A percentile compares a stretch with the other conserved stretches of the same genome.
These are phyloP conservation scores for Fusarium musae DNA, from an alignment of 2,329 filamentous ascomycete species.

Conservation along the genomic window DNA sequence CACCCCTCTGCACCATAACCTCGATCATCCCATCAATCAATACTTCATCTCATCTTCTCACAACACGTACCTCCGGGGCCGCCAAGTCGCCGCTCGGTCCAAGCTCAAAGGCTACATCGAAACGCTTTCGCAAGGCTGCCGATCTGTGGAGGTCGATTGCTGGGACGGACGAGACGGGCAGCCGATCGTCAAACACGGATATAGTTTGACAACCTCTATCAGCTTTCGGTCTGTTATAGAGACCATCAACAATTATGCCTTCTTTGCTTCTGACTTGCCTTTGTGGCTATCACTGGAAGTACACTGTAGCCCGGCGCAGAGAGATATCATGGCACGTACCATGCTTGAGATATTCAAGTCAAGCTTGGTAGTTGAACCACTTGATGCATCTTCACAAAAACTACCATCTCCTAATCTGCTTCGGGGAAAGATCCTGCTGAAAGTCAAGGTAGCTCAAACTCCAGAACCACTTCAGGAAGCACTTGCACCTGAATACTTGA, in stretches of 20 bases:
- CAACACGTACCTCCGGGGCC: conserved; percentile 25
- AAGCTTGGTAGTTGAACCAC: neutral
- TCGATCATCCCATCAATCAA: conserved; percentile 17
- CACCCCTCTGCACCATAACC: accelerated
- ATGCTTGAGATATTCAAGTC: conserved; percentile 16
- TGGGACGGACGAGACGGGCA: conserved; percentile 27
- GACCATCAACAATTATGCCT: neutral
- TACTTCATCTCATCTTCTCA: conserved; percentile 31
- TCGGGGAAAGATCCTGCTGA: conserved; percentile 9
- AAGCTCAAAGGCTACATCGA: conserved; percentile 15
- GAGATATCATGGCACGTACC: conserved; percentile 4
- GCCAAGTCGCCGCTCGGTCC: conserved; percentile 16
- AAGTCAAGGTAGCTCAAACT: neutral
- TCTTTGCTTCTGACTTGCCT: conserved; percentile 14
- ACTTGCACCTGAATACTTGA: neutral
- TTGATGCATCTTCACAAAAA: accelerated
- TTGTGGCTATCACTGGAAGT: conserved; percentile 23
- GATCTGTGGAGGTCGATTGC: conserved; percentile 22
- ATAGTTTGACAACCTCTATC: conserved; percentile 22
- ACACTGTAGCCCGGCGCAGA: neutral
- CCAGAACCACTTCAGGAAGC: neutral
- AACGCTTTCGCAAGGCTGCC: conserved; percentile 8
- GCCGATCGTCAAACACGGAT: conserved; percentile 25
- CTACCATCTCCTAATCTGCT: conserved; percentile 11
- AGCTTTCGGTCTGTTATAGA: conserved; percentile 7